These are phyloP conservation scores for Penicillium macrosclerotiorum DNA, from an alignment of 495 filamentous ascomycete species.

Conservation along the genomic window DNA sequence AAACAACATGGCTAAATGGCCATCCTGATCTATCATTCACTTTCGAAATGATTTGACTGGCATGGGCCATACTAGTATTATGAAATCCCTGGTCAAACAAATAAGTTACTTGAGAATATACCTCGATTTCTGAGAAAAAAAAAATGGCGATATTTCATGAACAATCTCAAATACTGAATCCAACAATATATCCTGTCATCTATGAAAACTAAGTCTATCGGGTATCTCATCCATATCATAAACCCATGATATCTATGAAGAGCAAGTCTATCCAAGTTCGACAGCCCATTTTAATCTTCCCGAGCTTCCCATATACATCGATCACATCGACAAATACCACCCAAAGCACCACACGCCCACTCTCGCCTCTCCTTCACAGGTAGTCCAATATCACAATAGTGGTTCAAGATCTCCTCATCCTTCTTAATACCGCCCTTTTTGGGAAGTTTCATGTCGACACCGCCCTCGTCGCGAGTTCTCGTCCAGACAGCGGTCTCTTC, in stretches of 20 bases:
- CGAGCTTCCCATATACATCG: slow-evolving; percentile 65
- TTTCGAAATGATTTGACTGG: too few relatives aligned
- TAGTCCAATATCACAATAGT: slow-evolving; percentile 89
- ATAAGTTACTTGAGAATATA: too few relatives aligned
- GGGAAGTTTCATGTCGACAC: slow-evolving; percentile 14
- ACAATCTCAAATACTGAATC: slow-evolving; percentile 4
- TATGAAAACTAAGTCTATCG: neutral
- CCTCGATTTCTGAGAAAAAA: too few relatives aligned
- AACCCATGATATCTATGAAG: neutral
- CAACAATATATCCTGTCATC: slow-evolving; percentile 3
- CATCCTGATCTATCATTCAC: too few relatives aligned
- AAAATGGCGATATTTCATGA: slow-evolving; percentile 4
- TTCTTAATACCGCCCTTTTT: slow-evolving; percentile 57
- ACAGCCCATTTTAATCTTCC: slow-evolving; percentile 14
- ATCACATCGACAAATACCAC: slow-evolving; percentile 79
- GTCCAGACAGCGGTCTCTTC: slow-evolving; percentile 49
- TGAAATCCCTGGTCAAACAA: too few relatives aligned
- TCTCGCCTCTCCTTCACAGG: slow-evolving; percentile 77
- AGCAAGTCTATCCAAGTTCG: neutral
- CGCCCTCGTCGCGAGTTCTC: slow-evolving; percentile 22
- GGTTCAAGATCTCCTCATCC: slow-evolving; percentile 83
- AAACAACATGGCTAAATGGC: too few relatives aligned
- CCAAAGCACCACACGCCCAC: slow-evolving; percentile 82
- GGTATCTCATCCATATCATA: slow-evolving; percentile 5
- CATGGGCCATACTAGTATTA: too few relatives aligned